Evolutionary conservation across 2,329 filamentous ascomycete species (phyloP), one percentile per base, ranked within the genome.

Genomic region (Colletotrichum eremochloae): DNA sequence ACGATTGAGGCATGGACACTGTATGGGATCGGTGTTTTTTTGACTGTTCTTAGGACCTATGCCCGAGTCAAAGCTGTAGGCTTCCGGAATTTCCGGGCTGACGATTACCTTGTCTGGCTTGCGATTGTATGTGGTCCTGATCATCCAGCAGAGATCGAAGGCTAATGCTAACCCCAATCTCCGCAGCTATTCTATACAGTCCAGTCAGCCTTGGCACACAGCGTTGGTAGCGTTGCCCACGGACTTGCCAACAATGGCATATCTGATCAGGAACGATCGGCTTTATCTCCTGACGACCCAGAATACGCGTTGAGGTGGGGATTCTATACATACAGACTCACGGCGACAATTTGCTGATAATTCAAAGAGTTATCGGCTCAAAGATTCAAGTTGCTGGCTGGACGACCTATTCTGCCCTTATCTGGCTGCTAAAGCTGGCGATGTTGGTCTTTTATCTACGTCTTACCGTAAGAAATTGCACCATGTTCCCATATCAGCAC

Each of bases 161-260:
- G 33, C 24, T 24, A 24, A 24, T 24, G 6, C 31, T 67, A 40
- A 67, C 52, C 5, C 24, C 44, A 24, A 31, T 63, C n/a, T 61
- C 12, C 42, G 15, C 72, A 89, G 87, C 77, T 87, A 2, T 82
- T 89, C 12, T 89, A 89, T 68, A 81, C 82, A 1, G 77, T 85
- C 4, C 86, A 90, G 77, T 71, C 87, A 1, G 83, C 80, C 2
- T 80, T 88, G 14, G 87, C 86, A 24, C 88, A 88, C 72, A 82
- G 81, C 31, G 84, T 88, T 20, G 85, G 85, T 24, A 83, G 84
- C 14, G 81, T 81, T 71, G 87, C 82, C 61, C 79, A 82, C 56
- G 88, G 88, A 0, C 80, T 90, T 3, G 87, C 88, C 29, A 90
- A 90, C 74, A 89, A 89, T 75, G 79, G 83, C 67, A 90, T 91